Evolutionary conservation across 306 rosid species (phyloP), one percentile per base, ranked within the genome.

Genomic region (Alnus rubra): DNA sequence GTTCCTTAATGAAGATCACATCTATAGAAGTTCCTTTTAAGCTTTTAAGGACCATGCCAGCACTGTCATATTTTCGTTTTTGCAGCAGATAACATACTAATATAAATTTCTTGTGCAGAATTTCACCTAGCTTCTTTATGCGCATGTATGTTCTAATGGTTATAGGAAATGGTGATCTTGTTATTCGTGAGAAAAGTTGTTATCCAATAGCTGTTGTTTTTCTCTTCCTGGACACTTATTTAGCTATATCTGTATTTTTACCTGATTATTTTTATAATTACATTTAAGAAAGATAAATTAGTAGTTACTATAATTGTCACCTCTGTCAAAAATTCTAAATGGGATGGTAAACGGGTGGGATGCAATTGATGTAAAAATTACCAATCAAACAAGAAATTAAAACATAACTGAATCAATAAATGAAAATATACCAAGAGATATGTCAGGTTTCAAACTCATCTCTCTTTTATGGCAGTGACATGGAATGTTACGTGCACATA

Each of bases 401-500:
- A n/a, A 18, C 62, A 55, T n/a, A 19, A 55, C n/a, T 55, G 28
- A n/a, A 55, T 55, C 9, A 55, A 55, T 55, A 55, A n/a, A n/a
- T n/a, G 9, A 7, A 18, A 55, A 7, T 55, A 53, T 53, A n/a
- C 59, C 16, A 3, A 50, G 53, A 12, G 9, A n/a, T n/a, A 50
- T 50, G 5, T 50, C 2, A 9, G 7, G n/a, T 8, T 23, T 81
- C 55, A 65, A 65, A 44, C 79, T 19, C 64, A 35, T 56, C 54
- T 69, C 68, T 80, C 63, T 15, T 84, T 67, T 48, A 8, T 84
- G 76, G 85, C 91, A 94, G 98, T 92, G 97, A 94, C 98, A 75
- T 94, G 98, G 98, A 92, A 89, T 33, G 85, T 90, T 77, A 92
- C 97, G 1, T 94, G 98, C 85, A 86, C 94, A 58, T 94, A 90